Evolutionary conservation across 306 rosid species (phyloP).

Genomic region (Hippophae gyantsensis): DNA sequence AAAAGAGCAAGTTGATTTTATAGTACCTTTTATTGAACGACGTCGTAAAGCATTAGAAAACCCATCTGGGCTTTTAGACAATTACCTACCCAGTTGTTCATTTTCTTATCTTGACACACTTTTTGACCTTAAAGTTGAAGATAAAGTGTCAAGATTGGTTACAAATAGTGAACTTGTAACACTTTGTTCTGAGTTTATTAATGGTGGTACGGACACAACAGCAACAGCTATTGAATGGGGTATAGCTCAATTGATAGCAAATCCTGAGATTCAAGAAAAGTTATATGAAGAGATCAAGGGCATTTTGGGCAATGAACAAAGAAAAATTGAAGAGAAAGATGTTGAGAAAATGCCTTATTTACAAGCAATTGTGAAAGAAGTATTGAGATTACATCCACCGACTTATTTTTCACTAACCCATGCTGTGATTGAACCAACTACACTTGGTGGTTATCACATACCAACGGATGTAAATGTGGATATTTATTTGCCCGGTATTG

Average conservation of each 20-base stretch:
- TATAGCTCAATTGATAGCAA: conserved; percentile 48
- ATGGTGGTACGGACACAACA: conserved; percentile 94
- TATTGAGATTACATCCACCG: conserved; percentile 78
- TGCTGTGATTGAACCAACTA: conserved; percentile 57
- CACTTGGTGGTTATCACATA: conserved; percentile 68
- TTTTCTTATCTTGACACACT: conserved; percentile 91
- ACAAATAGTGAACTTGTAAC: conserved; percentile 53
- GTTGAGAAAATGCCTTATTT: conserved; percentile 73
- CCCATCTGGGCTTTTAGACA: conserved; percentile 19
- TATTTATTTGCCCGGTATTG: conserved; percentile 37
- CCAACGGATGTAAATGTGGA: conserved; percentile 60
- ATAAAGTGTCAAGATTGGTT: conserved; percentile 36
- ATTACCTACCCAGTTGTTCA: conserved; percentile 9
- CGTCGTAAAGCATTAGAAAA: conserved; percentile 50
- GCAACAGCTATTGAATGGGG: conserved; percentile 95
- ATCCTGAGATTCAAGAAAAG: conserved; percentile 41
- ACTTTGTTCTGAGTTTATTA: conserved; percentile 71
- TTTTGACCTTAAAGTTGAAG: conserved; percentile 50
- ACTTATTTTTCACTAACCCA: conserved; percentile 72
- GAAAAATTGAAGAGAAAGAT: conserved; percentile 55
- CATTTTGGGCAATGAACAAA: conserved; percentile 24
- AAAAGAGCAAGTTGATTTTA: conserved; percentile 44
- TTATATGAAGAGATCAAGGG: conserved; percentile 32
- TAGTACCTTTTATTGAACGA: conserved; percentile 53
- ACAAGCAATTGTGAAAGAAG: conserved; percentile 73